These are phyloP conservation scores for Tricholoma terreum DNA, from an alignment of 768 basidiomycete genomes.

Conservation along the genomic window DNA sequence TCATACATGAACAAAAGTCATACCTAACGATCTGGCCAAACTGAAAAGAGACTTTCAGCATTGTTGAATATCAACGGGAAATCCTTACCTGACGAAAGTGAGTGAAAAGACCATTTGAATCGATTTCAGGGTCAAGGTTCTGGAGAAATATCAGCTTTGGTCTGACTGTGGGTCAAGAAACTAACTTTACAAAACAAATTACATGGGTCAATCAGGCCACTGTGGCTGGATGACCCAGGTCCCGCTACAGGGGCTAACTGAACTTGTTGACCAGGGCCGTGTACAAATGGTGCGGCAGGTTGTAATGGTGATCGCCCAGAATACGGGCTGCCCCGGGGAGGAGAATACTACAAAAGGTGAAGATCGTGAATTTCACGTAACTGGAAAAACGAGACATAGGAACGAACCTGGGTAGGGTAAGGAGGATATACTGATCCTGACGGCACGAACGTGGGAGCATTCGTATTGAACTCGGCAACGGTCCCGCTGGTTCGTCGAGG, in stretches of 20 bases:
- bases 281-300: conserved; percentile 57
- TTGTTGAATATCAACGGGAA: conserved; percentile 1
- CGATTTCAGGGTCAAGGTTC: conserved; percentile 84
- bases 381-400: background rate
- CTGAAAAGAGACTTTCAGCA: conserved; percentile 34
- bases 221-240: conserved; percentile 79
- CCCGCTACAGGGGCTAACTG: conserved; percentile 73
- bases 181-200: conserved; percentile 85
- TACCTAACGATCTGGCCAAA: conserved; percentile 90
- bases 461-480: conserved; percentile 65
- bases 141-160: conserved; percentile 26
- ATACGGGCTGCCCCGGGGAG: conserved; percentile 57
- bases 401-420: conserved; percentile 57
- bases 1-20: conserved; percentile 4
- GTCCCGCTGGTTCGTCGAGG: conserved; percentile 55
- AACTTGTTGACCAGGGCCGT: conserved; percentile 89
- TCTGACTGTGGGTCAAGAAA: background rate
- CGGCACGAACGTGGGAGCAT: conserved; percentile 76
- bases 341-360: conserved; percentile 46
- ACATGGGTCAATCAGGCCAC: conserved; percentile 87
- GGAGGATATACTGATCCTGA: conserved; percentile 55
- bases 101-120: conserved; percentile 79
- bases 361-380: background rate
- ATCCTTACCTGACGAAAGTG: conserved; percentile 73
- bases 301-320: conserved; percentile 42